A percentile compares a stretch with the other conserved stretches of the same genome.
phyloP scores from a whole-genome alignment of 306 rosid genomes.

The Hippophae rhamnoides region DNA sequence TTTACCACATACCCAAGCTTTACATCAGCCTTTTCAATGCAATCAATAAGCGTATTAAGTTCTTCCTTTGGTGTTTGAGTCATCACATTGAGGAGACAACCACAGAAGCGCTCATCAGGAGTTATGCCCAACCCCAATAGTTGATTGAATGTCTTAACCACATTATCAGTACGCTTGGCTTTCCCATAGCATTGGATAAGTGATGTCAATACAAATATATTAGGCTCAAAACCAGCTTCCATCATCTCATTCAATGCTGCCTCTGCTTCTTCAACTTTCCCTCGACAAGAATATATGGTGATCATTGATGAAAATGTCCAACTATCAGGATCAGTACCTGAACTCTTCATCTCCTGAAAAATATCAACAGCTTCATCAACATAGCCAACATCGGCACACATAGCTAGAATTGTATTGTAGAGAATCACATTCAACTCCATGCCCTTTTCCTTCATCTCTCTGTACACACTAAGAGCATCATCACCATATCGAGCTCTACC shows the following conservation, averaged over 20 bases:
- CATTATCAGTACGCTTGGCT: slow-evolving; percentile 65
- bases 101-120: slow-evolving; percentile 70
- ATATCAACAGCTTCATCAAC: slow-evolving; percentile 50
- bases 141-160: slow-evolving; percentile 56
- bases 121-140: slow-evolving; percentile 43
- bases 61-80: slow-evolving; percentile 61
- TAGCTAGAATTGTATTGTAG: slow-evolving; percentile 50
- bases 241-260: slow-evolving; percentile 59
- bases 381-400: slow-evolving; percentile 76
- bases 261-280: slow-evolving; percentile 61
- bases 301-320: slow-evolving; percentile 83
- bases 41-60: slow-evolving; percentile 43
- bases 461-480: slow-evolving; percentile 59
- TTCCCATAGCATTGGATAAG: slow-evolving; percentile 84
- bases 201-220: slow-evolving; percentile 63
- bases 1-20: slow-evolving; percentile 53
- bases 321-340: slow-evolving; percentile 58
- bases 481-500: slow-evolving; percentile 51
- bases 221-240: slow-evolving; percentile 65
- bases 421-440: slow-evolving; percentile 48
- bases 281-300: slow-evolving; percentile 61
- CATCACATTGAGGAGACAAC: slow-evolving; percentile 84
- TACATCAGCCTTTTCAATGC: slow-evolving; percentile 55
- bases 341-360: slow-evolving; percentile 61
- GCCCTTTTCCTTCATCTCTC: slow-evolving; percentile 71